Evolutionary conservation across 2,329 filamentous ascomycete genomes (phyloP), one percentile per base, ranked within the genome.

Genomic region (Verruconis gallopava): DNA sequence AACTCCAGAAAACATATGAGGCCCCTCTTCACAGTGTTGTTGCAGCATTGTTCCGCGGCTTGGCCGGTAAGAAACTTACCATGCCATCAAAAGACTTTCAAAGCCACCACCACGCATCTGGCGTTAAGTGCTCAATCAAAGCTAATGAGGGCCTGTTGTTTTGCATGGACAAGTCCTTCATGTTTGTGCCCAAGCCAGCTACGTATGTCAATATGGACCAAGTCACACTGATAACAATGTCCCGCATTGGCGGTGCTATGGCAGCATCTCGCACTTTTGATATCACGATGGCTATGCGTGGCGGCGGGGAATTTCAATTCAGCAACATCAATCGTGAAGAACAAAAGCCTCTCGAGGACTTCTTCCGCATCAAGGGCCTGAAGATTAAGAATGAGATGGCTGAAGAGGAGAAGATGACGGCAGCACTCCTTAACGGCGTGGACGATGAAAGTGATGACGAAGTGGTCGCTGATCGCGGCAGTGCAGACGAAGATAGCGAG

Each of bases 61-160:
- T 98, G 37, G 86, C 86, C 15, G 86, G 86, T 54, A 96, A 95
- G 74, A 93, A 93, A 66, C 81, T 98, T 46, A 86, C 88, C 20
- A 84, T 83, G 47, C 91, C 91, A 2, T 91, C 88, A 37, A 89
- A 89, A 63, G 88, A 95, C 61, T 98, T 98, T 64, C 73, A 80
- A 57, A 93, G 83, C 51, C 91, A 96, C 65, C 86, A 94, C 59
- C 78, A 82, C 54, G 88, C 95, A 61, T 85, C 80, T 51, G 91
- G 91, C 45, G 93, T 98, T 64, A 98, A 98, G 67, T 98, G 91
- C 64, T 93, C 88, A n/a, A 95, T 98, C 75, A 98, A 98, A 66
- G 93, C 93, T 42, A 95, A 93, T 61, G 91, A 98, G 66, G 91
- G 93, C 46, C 88, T 94, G 57, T 69, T 98, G 39, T 98, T 93